Evolutionary conservation across 805 yeast species (phyloP).

Genomic region (Wickerhamiella bombiphila): DNA sequence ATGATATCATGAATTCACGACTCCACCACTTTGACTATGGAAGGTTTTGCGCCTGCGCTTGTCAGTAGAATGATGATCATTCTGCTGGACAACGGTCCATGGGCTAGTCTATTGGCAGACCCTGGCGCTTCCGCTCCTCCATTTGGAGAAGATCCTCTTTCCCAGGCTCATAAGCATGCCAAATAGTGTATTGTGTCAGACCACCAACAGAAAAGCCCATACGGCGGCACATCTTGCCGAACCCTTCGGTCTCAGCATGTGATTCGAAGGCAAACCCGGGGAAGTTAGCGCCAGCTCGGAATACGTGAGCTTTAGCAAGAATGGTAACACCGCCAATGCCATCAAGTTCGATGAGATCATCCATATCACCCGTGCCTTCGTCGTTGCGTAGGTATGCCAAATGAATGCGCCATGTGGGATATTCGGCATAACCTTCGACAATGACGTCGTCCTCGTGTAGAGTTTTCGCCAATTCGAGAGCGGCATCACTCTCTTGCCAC

Average conservation of each 20-base stretch:
- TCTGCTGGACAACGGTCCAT: too few species aligned
- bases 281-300: conserved; percentile 77
- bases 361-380: conserved; percentile 66
- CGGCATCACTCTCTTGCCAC: conserved; percentile 83
- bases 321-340: conserved; percentile 97
- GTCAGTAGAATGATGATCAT: background rate
- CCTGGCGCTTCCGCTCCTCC: conserved; percentile 25
- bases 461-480: conserved; percentile 28
- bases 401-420: conserved; percentile 96
- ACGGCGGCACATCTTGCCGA: conserved; percentile 72
- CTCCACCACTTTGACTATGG: too few species aligned
- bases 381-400: conserved; percentile 86
- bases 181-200: conserved; percentile 83
- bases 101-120: conserved; percentile 16
- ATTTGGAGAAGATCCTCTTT: conserved; percentile 69
- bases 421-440: conserved; percentile 97
- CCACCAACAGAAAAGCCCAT: conserved; percentile 85
- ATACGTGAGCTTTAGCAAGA: conserved; percentile 68
- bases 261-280: conserved; percentile 91
- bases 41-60: conserved; percentile 18
- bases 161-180: conserved; percentile 96
- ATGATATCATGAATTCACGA: too few species aligned
- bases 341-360: conserved; percentile 77
- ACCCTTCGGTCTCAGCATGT: conserved; percentile 96
- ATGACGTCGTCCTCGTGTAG: conserved; percentile 88